These are phyloP conservation scores for Kwoniella botswanensis DNA, from an alignment of 768 basidiomycete species.

Conservation along the genomic window DNA sequence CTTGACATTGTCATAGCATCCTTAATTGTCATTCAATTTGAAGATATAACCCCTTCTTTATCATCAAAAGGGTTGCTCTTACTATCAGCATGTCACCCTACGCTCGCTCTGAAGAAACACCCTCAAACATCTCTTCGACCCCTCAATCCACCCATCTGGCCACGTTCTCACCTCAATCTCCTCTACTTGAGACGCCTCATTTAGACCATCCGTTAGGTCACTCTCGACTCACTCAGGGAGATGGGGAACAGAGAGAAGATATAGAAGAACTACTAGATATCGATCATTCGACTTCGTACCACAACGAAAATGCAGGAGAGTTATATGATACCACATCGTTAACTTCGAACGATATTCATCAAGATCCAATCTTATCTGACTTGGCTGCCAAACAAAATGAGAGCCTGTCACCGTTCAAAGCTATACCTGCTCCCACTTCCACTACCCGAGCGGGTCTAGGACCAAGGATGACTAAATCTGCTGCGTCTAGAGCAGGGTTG, in stretches of 20 bases:
- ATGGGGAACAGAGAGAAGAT: not conserved
- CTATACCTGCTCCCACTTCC: slow-evolving; percentile 30
- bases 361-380: slow-evolving; percentile 40
- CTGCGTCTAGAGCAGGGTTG: slow-evolving; percentile 37
- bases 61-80: no score
- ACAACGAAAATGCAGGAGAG: not conserved
- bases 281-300: not conserved
- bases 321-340: slow-evolving; percentile 14
- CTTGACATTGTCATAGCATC: no score
- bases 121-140: not conserved
- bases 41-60: not conserved
- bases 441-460: slow-evolving; percentile 24
- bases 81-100: slow-evolving; percentile 14
- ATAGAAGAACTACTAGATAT: slow-evolving; percentile 18
- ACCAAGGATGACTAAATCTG: slow-evolving; percentile 45
- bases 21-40: not conserved
- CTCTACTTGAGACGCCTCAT: slow-evolving; percentile 7
- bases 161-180: slow-evolving; percentile 13
- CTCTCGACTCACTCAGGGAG: no score
- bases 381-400: slow-evolving; percentile 32
- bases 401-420: slow-evolving; percentile 28
- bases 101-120: slow-evolving; percentile 11
- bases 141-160: slow-evolving; percentile 1
- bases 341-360: slow-evolving; percentile 28
- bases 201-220: not conserved